phyloP scores from a whole-genome alignment of 176 grass and related monocot genomes.

The Juncus inflexus region DNA sequence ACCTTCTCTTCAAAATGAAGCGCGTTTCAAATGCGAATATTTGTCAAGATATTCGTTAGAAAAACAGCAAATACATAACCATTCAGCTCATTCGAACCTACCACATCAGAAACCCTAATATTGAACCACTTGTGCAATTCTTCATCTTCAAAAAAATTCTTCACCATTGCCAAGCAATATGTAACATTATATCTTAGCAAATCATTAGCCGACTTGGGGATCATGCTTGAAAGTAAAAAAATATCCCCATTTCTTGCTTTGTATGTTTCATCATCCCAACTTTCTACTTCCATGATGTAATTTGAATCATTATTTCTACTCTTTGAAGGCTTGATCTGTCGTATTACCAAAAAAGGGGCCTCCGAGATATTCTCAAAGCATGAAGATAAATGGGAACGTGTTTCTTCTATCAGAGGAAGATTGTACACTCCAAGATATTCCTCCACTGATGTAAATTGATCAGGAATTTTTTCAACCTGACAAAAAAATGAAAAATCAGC shows the following conservation, averaged over 20 bases:
- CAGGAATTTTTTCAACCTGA: conserved; percentile 39
- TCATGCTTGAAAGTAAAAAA: conserved; percentile 26
- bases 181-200: conserved; percentile 11
- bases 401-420: conserved; percentile 50
- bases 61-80: conserved; percentile 43
- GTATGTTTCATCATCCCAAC: conserved; percentile 19
- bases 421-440: conserved; percentile 36
- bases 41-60: conserved; percentile 53
- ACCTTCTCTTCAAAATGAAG: conserved; percentile 22
- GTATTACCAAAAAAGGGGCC: conserved; percentile 31
- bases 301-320: neutral
- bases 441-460: conserved; percentile 11
- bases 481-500: conserved; percentile 1
- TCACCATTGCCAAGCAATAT: conserved; percentile 41
- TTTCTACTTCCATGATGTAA: neutral
- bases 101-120: conserved; percentile 33
- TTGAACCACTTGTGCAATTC: conserved; percentile 47
- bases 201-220: conserved; percentile 29
- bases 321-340: conserved; percentile 13
- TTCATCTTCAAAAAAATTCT: conserved; percentile 29
- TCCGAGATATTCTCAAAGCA: conserved; percentile 33
- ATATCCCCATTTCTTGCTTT: conserved; percentile 35
- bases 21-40: conserved; percentile 48
- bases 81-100: conserved; percentile 13
- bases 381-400: conserved; percentile 31